These are phyloP conservation scores for Solanum aculeatissimum DNA, from an alignment of 305 asterid species.

Conservation along the genomic window DNA sequence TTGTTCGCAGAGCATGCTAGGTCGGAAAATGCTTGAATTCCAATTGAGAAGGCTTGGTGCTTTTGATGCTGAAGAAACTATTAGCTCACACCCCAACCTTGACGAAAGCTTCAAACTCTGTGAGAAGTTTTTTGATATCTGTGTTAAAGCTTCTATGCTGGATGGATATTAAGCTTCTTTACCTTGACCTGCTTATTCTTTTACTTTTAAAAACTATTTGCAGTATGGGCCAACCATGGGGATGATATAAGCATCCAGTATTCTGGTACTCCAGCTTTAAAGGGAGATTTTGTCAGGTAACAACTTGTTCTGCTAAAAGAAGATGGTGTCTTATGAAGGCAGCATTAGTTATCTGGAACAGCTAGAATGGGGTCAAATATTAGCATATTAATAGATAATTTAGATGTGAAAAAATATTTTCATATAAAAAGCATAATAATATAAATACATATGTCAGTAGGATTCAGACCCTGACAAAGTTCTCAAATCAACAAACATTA, in stretches of 20 bases:
- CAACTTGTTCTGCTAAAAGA: neutral
- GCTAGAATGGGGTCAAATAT: neutral
- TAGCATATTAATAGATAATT: neutral
- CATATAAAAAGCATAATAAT: neutral
- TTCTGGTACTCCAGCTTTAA: conserved; percentile 97
- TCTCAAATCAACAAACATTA: neutral
- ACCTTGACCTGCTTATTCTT: neutral
- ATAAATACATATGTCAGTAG: neutral
- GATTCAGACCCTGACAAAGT: neutral
- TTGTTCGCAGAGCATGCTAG: conserved; percentile 82
- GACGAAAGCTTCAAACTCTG: conserved; percentile 79
- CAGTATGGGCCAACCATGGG: conserved; percentile 99
- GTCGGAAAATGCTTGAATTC: conserved; percentile 89
- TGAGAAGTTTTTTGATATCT: conserved; percentile 21
- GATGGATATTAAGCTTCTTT: neutral
- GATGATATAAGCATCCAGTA: conserved; percentile 98
- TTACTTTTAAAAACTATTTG: conserved; percentile 6
- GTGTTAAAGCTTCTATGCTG: neutral
- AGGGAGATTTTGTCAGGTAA: conserved; percentile 99
- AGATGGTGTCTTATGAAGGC: neutral
- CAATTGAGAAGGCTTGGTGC: conserved; percentile 91
- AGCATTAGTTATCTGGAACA: neutral
- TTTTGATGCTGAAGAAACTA: conserved; percentile 83
- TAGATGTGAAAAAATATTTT: neutral
- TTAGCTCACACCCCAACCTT: conserved; percentile 72